Evolutionary conservation across 2,329 filamentous ascomycete species (phyloP).

Genomic region (Parasarocladium wereldwijsianum): DNA sequence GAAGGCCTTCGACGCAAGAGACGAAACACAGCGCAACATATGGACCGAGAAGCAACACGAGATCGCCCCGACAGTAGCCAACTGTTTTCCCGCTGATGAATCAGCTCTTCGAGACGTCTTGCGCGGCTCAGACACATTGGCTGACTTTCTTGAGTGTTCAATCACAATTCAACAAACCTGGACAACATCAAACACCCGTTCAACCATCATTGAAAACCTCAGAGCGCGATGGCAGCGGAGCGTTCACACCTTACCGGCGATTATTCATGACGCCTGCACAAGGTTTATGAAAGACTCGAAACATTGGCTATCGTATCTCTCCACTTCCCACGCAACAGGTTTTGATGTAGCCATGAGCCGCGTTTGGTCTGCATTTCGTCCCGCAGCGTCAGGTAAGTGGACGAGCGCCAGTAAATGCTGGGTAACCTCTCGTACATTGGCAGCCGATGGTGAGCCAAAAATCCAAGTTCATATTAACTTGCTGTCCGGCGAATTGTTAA

Average conservation of each 20-base stretch:
- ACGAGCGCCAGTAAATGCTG: neutral
- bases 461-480: conserved; percentile 30
- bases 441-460: neutral
- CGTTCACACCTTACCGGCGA: too few relatives aligned
- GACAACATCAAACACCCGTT: too few relatives aligned
- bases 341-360: neutral
- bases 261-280: too few relatives aligned
- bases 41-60: too few relatives aligned
- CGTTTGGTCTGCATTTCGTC: too few relatives aligned
- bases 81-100: neutral
- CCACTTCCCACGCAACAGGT: too few relatives aligned
- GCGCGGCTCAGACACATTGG: neutral
- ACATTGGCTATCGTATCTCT: too few relatives aligned
- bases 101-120: neutral
- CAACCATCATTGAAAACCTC: too few relatives aligned
- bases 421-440: neutral
- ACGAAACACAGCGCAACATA: neutral
- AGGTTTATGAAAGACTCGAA: too few relatives aligned
- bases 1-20: neutral
- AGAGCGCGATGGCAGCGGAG: too few relatives aligned
- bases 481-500: conserved; percentile 33
- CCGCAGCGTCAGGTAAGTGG: too few relatives aligned
- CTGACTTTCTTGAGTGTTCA: neutral
- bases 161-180: neutral
- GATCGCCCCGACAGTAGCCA: neutral